phyloP scores from a whole-genome alignment of 139 green algal genomes.

The Prasinococcaceae sp. region DNA sequence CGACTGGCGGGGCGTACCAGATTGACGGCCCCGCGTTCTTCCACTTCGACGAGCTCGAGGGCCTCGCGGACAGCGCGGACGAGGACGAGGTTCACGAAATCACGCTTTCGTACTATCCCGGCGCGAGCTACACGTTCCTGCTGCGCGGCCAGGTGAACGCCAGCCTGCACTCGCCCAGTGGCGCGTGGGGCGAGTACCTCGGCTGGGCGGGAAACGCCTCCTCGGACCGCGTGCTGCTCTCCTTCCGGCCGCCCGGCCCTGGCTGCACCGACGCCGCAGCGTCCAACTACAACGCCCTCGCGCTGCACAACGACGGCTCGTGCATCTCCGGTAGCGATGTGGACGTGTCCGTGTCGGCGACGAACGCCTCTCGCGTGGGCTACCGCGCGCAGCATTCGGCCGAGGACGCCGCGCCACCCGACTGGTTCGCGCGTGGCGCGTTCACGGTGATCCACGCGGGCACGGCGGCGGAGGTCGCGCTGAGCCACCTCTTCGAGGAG shows the following conservation, averaged over 20 bases:
- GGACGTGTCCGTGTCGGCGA: too few species aligned
- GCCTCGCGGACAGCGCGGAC: background rate
- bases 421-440: background rate
- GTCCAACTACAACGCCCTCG: background rate
- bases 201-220: background rate
- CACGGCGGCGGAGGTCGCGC: background rate
- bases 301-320: background rate
- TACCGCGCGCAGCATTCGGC: background rate
- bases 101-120: background rate
- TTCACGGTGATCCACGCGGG: background rate
- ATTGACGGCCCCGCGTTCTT: background rate
- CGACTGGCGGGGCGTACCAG: background rate
- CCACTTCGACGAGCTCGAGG: background rate
- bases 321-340: background rate
- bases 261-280: background rate
- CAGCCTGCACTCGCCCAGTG: background rate
- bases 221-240: background rate
- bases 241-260: background rate
- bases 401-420: background rate
- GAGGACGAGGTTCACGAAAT: background rate
- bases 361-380: too few species aligned
- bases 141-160: background rate
- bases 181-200: background rate
- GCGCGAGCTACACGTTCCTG: background rate
- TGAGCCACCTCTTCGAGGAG: background rate